Base-by-base conservation (phyloP, 805 yeast genomes). In the Monosporozyma aerobia region DNA sequence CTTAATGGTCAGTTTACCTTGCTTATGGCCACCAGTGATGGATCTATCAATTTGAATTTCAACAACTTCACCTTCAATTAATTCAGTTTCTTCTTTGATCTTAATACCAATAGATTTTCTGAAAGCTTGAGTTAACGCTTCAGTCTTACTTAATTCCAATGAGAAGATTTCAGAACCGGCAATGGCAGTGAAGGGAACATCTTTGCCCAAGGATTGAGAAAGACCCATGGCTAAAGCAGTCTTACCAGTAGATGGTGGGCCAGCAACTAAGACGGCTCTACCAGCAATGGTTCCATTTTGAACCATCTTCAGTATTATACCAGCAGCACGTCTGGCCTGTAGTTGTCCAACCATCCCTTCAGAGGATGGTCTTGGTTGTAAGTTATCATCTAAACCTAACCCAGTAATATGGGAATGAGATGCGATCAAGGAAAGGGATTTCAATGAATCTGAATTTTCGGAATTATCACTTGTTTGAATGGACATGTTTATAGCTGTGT, bases 391-490 rank as follows among this genome's bases (percentile, higher is more conserved):
- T 51, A 94, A 78, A n/a, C 99, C 99, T 32, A 94, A 77, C 0
- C 99, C 99, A 25, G 94, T 79, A 67, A 94, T 94, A 71, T 94
- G 99, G 5, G 97, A 90, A 70, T 94, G 99, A n/a, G 98, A 96
- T 1, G 98, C 96, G 53, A 90, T 84, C 60, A 90, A 77, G 49
- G 90, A 84, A 53, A 87, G 76, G n/a, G 83, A 80, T 50, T 80
- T 76, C 45, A 77, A 63, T 55, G 80, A 81, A 54, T 73, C 77
- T 48, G 75, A 71, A 35, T 71, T 65, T 10, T 66, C 69, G 49
- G 63, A 57, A 8, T 60, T 57, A 52, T 72, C 71, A 45, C 64
- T 65, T 16, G 75, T 72, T 64, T 73, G 76, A 55, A 73, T 72
- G 16, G 76, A 73, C 75, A 66, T 68, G 22, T 49, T 13, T 47